phyloP scores from a whole-genome alignment of 495 filamentous ascomycete genomes.

The Acidiella bohemica region DNA sequence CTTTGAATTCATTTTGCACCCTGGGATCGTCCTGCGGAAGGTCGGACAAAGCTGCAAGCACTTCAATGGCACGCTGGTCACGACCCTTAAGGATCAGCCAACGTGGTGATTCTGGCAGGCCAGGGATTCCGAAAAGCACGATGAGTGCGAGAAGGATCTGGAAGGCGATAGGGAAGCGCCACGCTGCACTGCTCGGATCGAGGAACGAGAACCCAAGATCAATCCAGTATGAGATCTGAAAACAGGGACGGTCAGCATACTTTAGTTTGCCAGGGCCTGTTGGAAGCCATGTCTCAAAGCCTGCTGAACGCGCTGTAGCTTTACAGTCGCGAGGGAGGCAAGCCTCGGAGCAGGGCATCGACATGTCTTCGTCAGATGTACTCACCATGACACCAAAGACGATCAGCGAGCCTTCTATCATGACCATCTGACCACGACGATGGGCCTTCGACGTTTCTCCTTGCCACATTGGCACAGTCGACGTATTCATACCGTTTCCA shows the following conservation, averaged over 20 bases:
- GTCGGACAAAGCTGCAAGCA: conserved; percentile 25
- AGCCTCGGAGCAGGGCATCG: too few relatives aligned
- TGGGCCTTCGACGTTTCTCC: conserved; percentile 28
- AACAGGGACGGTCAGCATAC: too few relatives aligned
- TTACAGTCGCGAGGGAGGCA: too few relatives aligned
- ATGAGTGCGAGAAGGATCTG: conserved; percentile 16
- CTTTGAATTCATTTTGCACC: conserved; percentile 26
- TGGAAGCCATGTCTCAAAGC: too few relatives aligned
- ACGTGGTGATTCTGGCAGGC: conserved; percentile 20
- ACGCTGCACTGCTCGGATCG: conserved; percentile 32
- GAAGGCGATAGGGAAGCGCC: conserved; percentile 37
- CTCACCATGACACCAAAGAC: conserved; percentile 22
- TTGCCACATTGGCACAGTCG: conserved; percentile 30
- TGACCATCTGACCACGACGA: conserved; percentile 28
- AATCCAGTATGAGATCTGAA: too few relatives aligned
- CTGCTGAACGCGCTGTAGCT: too few relatives aligned
- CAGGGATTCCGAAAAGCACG: conserved; percentile 12
- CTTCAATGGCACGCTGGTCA: conserved; percentile 20
- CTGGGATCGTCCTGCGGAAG: conserved; percentile 25
- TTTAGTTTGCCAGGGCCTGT: too few relatives aligned
- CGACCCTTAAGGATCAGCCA: conserved; percentile 23
- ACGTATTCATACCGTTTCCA: conserved; percentile 38
- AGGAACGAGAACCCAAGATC: conserved; percentile 35
- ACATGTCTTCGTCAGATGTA: too few relatives aligned
- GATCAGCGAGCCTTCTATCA: conserved; percentile 27